Percentiles rank a stretch among this genome's conserved stretches.
Conservation (phyloP, 2,329 filamentous ascomycete genomes). For the Corinectria fuckeliana region DNA sequence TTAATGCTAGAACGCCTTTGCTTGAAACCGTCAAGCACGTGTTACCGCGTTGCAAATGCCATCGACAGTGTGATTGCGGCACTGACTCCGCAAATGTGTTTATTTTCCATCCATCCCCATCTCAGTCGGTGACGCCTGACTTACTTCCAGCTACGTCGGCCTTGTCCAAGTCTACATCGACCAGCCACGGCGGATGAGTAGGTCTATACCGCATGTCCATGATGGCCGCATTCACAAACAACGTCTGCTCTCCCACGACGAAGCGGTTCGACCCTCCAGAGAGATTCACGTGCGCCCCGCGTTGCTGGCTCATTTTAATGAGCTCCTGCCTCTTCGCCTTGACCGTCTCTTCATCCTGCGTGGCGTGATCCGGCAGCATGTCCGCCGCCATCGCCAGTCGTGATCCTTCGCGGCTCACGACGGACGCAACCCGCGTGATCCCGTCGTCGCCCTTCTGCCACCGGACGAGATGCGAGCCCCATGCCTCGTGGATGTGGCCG, state of each 20-base stretch:
- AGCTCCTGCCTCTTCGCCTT: constrained; percentile 25
- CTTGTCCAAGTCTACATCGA: constrained; percentile 54
- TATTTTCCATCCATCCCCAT: not conserved
- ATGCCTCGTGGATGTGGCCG: constrained; percentile 66
- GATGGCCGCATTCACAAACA: constrained; percentile 67
- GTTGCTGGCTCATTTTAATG: constrained; percentile 33
- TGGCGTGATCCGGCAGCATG: constrained; percentile 27
- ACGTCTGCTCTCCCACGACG: constrained; percentile 53
- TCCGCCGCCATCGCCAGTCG: constrained; percentile 43
- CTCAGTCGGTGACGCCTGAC: not conserved
- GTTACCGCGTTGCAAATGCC: not conserved
- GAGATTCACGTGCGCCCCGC: constrained; percentile 48
- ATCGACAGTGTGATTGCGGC: not conserved
- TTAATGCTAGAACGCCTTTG: constrained; percentile 24
- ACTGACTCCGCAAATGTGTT: not conserved
- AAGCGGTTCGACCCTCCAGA: constrained; percentile 42
- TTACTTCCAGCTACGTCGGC: not conserved
- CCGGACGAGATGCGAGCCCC: constrained; percentile 60
- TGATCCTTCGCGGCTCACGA: constrained; percentile 52
- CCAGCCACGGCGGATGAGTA: constrained; percentile 58
- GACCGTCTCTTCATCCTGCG: constrained; percentile 23
- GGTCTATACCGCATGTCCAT: constrained; percentile 51
- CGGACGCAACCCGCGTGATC: constrained; percentile 27
- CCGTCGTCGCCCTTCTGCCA: constrained; percentile 49
- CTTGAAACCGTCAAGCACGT: constrained; percentile 20